Conservation (phyloP, 2,329 filamentous ascomycete species). For the Cryphonectria naterciae region DNA sequence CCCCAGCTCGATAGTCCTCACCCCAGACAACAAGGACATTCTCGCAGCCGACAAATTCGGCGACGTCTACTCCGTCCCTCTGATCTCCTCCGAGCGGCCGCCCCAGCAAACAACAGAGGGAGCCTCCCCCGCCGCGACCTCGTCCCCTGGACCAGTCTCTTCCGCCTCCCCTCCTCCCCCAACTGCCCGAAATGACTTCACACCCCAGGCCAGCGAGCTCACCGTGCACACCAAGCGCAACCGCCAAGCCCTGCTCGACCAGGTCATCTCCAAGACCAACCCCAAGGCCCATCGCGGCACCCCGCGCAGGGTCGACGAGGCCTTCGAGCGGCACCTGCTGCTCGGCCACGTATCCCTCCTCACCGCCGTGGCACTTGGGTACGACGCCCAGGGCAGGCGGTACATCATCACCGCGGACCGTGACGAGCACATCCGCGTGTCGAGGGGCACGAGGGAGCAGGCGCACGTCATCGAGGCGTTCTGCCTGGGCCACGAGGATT, state of each 20-base stretch:
- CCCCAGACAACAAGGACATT: conserved; percentile 72
- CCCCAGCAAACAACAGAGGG: conserved; percentile 16
- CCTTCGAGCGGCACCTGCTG: conserved; percentile 77
- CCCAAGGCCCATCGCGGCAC: conserved; percentile 23
- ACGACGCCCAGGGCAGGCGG: conserved; percentile 43
- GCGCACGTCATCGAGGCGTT: conserved; percentile 86
- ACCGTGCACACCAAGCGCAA: conserved; percentile 70
- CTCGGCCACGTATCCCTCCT: conserved; percentile 96
- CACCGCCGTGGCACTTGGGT: conserved; percentile 69
- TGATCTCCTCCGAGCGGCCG: conserved; percentile 50
- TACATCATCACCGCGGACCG: conserved; percentile 62
- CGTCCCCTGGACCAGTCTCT: conserved; percentile 28
- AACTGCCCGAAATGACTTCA: conserved; percentile 41
- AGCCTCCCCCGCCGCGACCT: conserved; percentile 14
- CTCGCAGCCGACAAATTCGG: conserved; percentile 93
- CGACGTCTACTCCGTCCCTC: conserved; percentile 87
- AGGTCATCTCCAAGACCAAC: conserved; percentile 50
- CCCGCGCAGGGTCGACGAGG: conserved; percentile 41
- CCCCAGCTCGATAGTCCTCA: conserved; percentile 75
- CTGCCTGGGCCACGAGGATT: conserved; percentile 86
- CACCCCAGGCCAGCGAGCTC: conserved; percentile 59
- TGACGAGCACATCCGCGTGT: conserved; percentile 82
- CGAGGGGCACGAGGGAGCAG: conserved; percentile 73
- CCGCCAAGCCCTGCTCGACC: conserved; percentile 61
- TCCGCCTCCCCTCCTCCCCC: conserved; percentile 34